Evolutionary conservation across 1,139 yeast genomes (phyloP).

Genomic region (Kodamaea ohmeri): DNA sequence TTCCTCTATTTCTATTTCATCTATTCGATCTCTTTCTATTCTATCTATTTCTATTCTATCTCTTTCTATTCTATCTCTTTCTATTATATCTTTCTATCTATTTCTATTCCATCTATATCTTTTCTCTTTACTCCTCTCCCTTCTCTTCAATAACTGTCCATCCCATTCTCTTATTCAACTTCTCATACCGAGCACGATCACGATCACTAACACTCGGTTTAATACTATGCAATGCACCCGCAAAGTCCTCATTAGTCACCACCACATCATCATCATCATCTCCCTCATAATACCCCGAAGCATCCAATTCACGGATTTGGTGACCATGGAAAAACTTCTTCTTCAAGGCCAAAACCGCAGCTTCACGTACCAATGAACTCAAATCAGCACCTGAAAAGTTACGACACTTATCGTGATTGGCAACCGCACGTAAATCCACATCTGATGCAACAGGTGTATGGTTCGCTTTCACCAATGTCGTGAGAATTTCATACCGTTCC

Average conservation of each 20-base stretch:
- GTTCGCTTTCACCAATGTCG: constrained; percentile 67
- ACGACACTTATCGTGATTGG: constrained; percentile 74
- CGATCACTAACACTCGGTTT: constrained; percentile 89
- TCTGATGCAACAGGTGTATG: constrained; percentile 69
- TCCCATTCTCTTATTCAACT: constrained; percentile 57
- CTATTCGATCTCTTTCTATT: too few relatives aligned
- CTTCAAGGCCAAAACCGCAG: constrained; percentile 85
- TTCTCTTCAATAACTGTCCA: constrained; percentile 44
- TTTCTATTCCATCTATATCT: too few relatives aligned
- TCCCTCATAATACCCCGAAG: constrained; percentile 37
- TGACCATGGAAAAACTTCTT: constrained; percentile 56
- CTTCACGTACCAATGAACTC: constrained; percentile 87
- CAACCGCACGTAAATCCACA: constrained; percentile 61
- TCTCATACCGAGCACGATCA: constrained; percentile 77
- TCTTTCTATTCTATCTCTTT: too few relatives aligned
- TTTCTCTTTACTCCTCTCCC: constrained; percentile 11
- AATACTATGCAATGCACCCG: constrained; percentile 65
- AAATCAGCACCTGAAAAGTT: constrained; percentile 96
- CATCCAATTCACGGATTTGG: constrained; percentile 49
- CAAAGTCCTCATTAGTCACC: constrained; percentile 68
- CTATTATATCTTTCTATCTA: too few relatives aligned
- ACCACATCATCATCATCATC: constrained; percentile 35
- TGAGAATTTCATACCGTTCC: constrained; percentile 79
- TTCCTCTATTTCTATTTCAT: too few relatives aligned
- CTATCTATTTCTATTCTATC: too few relatives aligned